Percentiles rank a stretch among this genome's conserved stretches.
These are phyloP conservation scores for Panicum virgatum DNA, from an alignment of 202 grass and related monocot genomes.

Conservation along the genomic window DNA sequence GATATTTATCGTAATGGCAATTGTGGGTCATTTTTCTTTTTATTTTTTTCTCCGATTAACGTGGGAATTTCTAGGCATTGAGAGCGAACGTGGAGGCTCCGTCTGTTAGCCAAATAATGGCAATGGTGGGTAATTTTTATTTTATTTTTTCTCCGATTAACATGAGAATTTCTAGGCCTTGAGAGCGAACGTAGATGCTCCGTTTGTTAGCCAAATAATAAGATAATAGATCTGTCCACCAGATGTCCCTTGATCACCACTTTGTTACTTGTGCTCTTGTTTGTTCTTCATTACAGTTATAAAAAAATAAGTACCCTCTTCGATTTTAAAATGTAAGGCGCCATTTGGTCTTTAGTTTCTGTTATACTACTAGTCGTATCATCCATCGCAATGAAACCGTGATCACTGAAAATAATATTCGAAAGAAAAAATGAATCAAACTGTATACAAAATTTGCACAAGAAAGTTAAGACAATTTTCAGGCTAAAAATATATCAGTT, in stretches of 20 bases:
- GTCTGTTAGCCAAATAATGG: too few relatives aligned
- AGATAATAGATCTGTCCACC: constrained; percentile 24
- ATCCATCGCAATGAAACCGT: not conserved
- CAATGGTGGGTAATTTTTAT: too few relatives aligned
- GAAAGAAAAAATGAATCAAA: too few relatives aligned
- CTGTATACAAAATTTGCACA: not conserved
- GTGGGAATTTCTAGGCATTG: too few relatives aligned
- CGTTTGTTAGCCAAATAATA: too few relatives aligned
- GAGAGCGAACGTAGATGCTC: too few relatives aligned
- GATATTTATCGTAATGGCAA: too few relatives aligned
- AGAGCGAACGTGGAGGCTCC: too few relatives aligned
- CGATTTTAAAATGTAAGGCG: not conserved
- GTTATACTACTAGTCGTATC: not conserved
- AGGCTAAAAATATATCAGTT: not conserved
- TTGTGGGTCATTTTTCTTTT: too few relatives aligned
- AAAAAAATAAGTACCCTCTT: not conserved
- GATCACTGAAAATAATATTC: not conserved
- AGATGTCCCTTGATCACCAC: not conserved
- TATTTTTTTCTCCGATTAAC: too few relatives aligned
- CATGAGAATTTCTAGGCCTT: too few relatives aligned
- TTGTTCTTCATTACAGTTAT: not conserved
- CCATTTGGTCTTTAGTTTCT: not conserved
- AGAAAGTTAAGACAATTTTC: not conserved
- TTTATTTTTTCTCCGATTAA: too few relatives aligned
- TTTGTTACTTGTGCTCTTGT: not conserved